Percentiles rank a stretch among this genome's conserved stretches.
Conservation (phyloP, 306 rosid genomes). For the Lotus japonicus region DNA sequence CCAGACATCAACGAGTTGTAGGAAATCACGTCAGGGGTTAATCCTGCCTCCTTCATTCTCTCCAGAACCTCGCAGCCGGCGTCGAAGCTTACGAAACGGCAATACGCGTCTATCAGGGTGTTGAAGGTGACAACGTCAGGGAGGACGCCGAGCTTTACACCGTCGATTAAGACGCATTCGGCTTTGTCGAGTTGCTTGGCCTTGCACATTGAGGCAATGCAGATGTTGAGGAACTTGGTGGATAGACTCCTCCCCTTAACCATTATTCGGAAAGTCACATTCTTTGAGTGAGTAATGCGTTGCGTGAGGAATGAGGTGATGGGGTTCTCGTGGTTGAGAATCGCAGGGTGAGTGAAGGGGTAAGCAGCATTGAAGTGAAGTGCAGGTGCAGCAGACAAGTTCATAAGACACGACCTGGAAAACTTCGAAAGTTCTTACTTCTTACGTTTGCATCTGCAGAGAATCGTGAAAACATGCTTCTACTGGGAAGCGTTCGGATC, state of each 20-base stretch:
- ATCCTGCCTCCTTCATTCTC: slow-evolving; percentile 74
- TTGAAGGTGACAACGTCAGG: slow-evolving; percentile 71
- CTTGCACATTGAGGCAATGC: slow-evolving; percentile 54
- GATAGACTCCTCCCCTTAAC: slow-evolving; percentile 33
- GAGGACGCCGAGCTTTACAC: slow-evolving; percentile 53
- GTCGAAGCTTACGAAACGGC: slow-evolving; percentile 49
- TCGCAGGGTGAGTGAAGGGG: no score
- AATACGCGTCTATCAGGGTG: slow-evolving; percentile 60
- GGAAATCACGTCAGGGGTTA: slow-evolving; percentile 58
- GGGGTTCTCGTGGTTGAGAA: no score
- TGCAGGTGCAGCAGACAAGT: no score
- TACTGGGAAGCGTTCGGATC: no score
- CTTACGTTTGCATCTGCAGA: no score
- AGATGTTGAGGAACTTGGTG: slow-evolving; percentile 60
- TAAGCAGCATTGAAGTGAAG: no score
- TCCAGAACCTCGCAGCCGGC: slow-evolving; percentile 41
- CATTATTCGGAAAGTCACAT: slow-evolving; percentile 24
- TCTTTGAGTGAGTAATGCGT: no score
- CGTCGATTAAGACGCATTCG: slow-evolving; percentile 50
- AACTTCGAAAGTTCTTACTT: no score
- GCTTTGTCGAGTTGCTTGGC: slow-evolving; percentile 43
- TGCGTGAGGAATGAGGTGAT: no score
- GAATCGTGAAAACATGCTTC: no score
- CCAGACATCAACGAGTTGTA: slow-evolving; percentile 65
- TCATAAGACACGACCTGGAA: no score